phyloP scores from a whole-genome alignment of 2,329 filamentous ascomycete species.

The Neonectria coccinea region DNA sequence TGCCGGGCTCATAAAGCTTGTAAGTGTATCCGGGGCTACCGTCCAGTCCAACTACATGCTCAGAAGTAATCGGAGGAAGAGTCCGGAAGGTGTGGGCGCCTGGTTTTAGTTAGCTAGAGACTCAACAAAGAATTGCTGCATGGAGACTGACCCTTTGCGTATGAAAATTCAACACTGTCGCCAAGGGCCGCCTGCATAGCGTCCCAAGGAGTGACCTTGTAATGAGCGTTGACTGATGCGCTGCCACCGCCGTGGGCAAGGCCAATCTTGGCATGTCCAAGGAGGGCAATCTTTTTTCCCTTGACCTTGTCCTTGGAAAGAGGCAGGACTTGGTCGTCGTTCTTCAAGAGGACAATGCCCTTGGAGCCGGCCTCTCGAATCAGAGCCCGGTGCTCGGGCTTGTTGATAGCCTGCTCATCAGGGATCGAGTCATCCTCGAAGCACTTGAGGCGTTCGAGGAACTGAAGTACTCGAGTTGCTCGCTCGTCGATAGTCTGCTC shows the following conservation, averaged over 20 bases:
- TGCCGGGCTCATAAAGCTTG: slow-evolving; percentile 46
- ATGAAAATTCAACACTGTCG: slow-evolving; percentile 45
- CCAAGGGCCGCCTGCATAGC: slow-evolving; percentile 46
- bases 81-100: slow-evolving; percentile 45
- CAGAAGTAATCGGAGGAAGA: slow-evolving; percentile 42
- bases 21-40: slow-evolving; percentile 50
- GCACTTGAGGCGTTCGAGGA: slow-evolving; percentile 45
- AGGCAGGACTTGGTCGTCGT: slow-evolving; percentile 68
- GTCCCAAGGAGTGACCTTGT: slow-evolving; percentile 51
- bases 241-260: slow-evolving; percentile 54
- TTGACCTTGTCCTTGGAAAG: slow-evolving; percentile 56
- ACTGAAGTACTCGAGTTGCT: slow-evolving; percentile 47
- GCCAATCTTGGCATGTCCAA: slow-evolving; percentile 51
- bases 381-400: slow-evolving; percentile 48
- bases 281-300: slow-evolving; percentile 49
- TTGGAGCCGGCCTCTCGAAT: slow-evolving; percentile 55
- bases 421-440: slow-evolving; percentile 47
- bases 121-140: neutral
- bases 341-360: slow-evolving; percentile 73
- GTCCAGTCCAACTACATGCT: slow-evolving; percentile 48
- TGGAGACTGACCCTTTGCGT: slow-evolving; percentile 42
- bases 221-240: slow-evolving; percentile 51
- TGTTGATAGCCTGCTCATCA: slow-evolving; percentile 46
- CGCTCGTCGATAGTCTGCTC: slow-evolving; percentile 48
- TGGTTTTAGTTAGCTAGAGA: slow-evolving; percentile 22